Conservation (phyloP, 345 rosid species). For the Linum lewisii region DNA sequence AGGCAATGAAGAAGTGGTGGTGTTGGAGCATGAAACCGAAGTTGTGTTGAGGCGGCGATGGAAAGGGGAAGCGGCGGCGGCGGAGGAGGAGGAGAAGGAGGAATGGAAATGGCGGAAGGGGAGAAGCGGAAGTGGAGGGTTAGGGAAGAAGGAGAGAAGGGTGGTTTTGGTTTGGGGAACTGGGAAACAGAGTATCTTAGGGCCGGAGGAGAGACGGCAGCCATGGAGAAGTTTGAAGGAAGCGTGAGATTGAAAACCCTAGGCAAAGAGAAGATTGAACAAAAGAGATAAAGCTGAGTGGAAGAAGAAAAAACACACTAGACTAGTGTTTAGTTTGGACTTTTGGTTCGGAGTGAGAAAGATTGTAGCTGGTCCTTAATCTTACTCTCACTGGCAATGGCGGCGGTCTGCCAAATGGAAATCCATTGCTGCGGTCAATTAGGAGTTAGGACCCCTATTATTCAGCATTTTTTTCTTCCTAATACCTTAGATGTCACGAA, state of each 20-base stretch:
- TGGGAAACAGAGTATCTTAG: not conserved
- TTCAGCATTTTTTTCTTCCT: too few relatives aligned
- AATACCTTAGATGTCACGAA: too few relatives aligned
- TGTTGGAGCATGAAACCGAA: constrained; percentile 7
- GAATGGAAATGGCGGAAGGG: not conserved
- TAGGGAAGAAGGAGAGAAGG: not conserved
- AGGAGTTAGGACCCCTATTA: too few relatives aligned
- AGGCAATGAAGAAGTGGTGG: constrained; percentile 12
- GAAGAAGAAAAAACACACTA: too few relatives aligned
- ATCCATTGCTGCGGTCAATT: too few relatives aligned
- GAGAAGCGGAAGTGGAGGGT: not conserved
- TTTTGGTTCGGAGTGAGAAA: too few relatives aligned
- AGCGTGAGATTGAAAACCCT: not conserved
- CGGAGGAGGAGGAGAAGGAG: too few relatives aligned
- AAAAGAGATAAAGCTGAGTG: not conserved
- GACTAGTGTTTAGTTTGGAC: too few relatives aligned
- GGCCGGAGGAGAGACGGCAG: not conserved
- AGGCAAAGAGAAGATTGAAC: not conserved
- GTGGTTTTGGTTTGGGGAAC: not conserved
- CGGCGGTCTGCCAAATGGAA: too few relatives aligned
- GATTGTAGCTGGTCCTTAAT: too few relatives aligned
- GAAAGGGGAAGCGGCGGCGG: not conserved
- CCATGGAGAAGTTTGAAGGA: not conserved
- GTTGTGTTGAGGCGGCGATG: not conserved
- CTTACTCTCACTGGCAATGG: too few relatives aligned